Base-by-base conservation (phyloP, 2,329 filamentous ascomycete genomes). In the Pseudopyrenochaeta lycopersici region DNA sequence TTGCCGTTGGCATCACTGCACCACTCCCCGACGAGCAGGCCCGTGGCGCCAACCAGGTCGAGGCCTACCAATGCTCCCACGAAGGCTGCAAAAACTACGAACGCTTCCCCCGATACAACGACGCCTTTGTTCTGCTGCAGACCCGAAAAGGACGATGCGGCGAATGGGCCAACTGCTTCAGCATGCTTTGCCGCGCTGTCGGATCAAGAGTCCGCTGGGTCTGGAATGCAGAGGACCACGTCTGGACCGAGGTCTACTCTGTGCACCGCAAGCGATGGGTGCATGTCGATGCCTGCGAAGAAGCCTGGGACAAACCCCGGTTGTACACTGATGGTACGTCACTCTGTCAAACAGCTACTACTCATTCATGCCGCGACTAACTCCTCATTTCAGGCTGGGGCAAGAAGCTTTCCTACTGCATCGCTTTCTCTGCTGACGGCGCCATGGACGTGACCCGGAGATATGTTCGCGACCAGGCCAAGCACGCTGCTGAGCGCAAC, bases 91-190 rank as follows among this genome's bases (percentile, higher is more conserved):
- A 88, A 42, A 84, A 87, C 23, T 92, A 88, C 70, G 94, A 97
- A 76, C 87, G 94, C 60, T 99, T 97, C 65, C 93, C 95, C 33
- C 87, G 95, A 56, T 98, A 97, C 75, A 94, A 91, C 54, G 94
- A 99, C 73, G 94, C 97, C 21, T 98, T 96, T 88, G 89, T 92
- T 45, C 79, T 98, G 56, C 80, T 99, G 38, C 90, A 97, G 75
- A 96, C 92, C 23, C 84, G 91, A 64, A 85, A 90, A 64, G 95
- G 95, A 31, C 88, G 95, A 64, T 90, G 90, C 56, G 95, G 95
- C 57, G 95, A 99, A 80, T 98, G 95, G 92, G 92, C 92, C 63
- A 98, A 97, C 78, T 97, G 93, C 82, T 99, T 99, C 80, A 94
- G 90, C 79, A 98, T 98, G 95, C 84, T 99, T 46, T 98, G 94